Conservation (phyloP, 352 stramenopile genomes). For the Pythium phragmitis region DNA sequence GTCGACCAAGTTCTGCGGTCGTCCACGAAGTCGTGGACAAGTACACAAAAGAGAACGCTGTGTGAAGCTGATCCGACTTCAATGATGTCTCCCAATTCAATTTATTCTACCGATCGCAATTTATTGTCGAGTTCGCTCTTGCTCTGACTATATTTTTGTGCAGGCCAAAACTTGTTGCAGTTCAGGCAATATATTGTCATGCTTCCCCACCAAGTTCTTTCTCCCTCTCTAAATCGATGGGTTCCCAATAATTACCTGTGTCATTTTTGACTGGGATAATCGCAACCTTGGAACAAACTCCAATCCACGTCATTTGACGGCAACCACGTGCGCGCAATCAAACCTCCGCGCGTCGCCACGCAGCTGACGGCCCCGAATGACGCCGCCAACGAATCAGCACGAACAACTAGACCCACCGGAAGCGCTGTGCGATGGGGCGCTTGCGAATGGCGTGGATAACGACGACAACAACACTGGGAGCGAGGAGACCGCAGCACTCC, state of each 20-base stretch:
- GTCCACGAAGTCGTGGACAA: conserved; percentile 39
- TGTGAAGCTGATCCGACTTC: conserved; percentile 25
- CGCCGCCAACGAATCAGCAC: conserved; percentile 1
- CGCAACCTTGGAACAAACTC: conserved; percentile 21
- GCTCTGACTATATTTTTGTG: no score
- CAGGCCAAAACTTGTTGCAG: no score
- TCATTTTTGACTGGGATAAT: conserved; percentile 26
- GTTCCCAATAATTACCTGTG: conserved; percentile 22
- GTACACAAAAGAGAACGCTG: conserved; percentile 40
- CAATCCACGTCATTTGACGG: not conserved
- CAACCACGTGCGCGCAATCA: not conserved
- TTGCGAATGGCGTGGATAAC: not conserved
- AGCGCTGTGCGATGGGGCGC: not conserved
- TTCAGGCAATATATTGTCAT: conserved; percentile 13
- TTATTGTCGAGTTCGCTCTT: not conserved
- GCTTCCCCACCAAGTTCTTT: not conserved
- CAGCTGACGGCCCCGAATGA: not conserved
- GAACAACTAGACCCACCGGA: not conserved
- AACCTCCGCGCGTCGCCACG: not conserved
- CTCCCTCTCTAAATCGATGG: conserved; percentile 23
- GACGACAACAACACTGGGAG: not conserved
- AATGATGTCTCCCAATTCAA: no score
- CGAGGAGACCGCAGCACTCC: conserved; percentile 13
- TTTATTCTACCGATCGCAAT: not conserved
- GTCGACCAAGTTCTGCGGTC: conserved; percentile 14